These are phyloP conservation scores for Bullera alba DNA, from an alignment of 768 basidiomycete genomes.

Conservation along the genomic window DNA sequence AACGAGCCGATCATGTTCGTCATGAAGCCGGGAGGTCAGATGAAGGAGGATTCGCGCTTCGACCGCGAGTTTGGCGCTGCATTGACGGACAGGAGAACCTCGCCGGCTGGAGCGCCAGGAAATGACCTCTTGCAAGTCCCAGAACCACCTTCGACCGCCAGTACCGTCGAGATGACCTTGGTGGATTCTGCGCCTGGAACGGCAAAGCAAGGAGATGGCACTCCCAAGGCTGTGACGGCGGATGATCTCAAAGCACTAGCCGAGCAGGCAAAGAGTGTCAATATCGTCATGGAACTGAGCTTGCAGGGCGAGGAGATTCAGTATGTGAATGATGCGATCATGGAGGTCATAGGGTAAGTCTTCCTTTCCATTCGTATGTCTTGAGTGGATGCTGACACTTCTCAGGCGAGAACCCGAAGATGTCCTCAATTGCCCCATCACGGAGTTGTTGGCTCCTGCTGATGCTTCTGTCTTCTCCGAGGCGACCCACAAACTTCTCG, in stretches of 20 bases:
- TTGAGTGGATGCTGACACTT: slow-evolving; percentile 8
- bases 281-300: slow-evolving; percentile 89
- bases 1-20: slow-evolving; percentile 90
- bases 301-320: slow-evolving; percentile 89
- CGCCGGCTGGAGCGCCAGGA: slow-evolving; percentile 5
- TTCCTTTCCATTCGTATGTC: background rate
- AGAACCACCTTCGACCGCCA: slow-evolving; percentile 11
- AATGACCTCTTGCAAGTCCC: slow-evolving; percentile 2
- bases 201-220: background rate
- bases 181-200: background rate
- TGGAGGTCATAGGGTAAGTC: slow-evolving; percentile 61
- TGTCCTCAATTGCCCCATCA: slow-evolving; percentile 70
- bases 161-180: slow-evolving; percentile 14
- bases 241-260: slow-evolving; percentile 83
- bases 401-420: slow-evolving; percentile 73
- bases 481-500: slow-evolving; percentile 73
- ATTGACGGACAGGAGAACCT: slow-evolving; percentile 5
- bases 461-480: slow-evolving; percentile 79
- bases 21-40: slow-evolving; percentile 61
- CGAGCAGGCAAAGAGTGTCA: slow-evolving; percentile 90
- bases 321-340: slow-evolving; percentile 95
- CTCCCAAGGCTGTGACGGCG: slow-evolving; percentile 64
- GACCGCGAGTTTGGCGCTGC: slow-evolving; percentile 29
- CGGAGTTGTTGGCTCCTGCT: slow-evolving; percentile 66
- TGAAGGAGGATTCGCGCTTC: slow-evolving; percentile 51